These are phyloP conservation scores for Prasinococcaceae sp. DNA, from an alignment of 139 green algal species.

Conservation along the genomic window DNA sequence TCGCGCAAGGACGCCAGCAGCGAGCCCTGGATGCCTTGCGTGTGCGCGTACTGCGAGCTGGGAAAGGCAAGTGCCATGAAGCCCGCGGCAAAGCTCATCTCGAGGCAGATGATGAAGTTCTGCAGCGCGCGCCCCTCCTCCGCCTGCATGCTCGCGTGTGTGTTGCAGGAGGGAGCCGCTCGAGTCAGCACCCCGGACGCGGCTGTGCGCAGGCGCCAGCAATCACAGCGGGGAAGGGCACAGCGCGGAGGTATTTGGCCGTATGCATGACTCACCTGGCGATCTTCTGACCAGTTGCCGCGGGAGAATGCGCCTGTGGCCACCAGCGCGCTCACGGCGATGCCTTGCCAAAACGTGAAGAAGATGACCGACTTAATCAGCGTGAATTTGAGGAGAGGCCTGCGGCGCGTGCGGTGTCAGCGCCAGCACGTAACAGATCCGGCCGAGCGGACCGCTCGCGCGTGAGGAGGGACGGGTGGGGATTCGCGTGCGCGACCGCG, in stretches of 20 bases:
- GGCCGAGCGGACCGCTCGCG: too few relatives aligned
- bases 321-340: background rate
- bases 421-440: too few relatives aligned
- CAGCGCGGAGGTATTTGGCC: background rate
- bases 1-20: too few relatives aligned
- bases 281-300: too few relatives aligned
- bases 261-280: slow-evolving; percentile 9
- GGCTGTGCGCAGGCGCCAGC: background rate
- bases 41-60: slow-evolving; percentile 47
- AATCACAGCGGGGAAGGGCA: background rate
- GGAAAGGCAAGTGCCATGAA: slow-evolving; percentile 81
- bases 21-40: slow-evolving; percentile 4
- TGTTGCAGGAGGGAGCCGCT: background rate
- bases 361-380: slow-evolving; percentile 93
- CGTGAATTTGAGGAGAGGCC: slow-evolving; percentile 85
- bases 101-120: slow-evolving; percentile 83
- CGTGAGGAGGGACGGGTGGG: too few relatives aligned
- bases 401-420: too few relatives aligned
- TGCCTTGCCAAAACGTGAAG: slow-evolving; percentile 88
- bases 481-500: too few relatives aligned
- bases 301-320: background rate
- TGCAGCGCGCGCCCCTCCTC: slow-evolving; percentile 47
- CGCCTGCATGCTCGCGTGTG: background rate
- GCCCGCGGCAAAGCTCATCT: slow-evolving; percentile 77
- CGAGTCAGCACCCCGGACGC: background rate